These are phyloP conservation scores for Suhomyces tanzawaensis DNA, from an alignment of 805 yeast species.

Conservation along the genomic window DNA sequence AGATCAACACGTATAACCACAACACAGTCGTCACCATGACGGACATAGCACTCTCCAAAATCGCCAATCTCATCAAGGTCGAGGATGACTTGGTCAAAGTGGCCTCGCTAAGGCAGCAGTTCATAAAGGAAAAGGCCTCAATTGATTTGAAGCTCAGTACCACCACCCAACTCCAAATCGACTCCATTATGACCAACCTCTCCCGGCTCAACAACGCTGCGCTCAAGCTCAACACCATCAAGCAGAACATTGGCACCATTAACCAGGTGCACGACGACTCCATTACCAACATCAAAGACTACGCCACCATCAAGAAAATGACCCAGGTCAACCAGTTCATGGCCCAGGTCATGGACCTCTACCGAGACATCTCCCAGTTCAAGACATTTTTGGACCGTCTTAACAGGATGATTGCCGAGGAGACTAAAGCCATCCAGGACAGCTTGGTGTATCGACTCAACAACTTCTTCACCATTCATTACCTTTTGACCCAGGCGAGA, in stretches of 20 bases:
- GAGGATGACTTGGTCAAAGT: conserved; percentile 58
- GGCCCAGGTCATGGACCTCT: conserved; percentile 63
- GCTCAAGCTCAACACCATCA: conserved; percentile 34
- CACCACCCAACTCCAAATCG: conserved; percentile 65
- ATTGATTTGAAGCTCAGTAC: conserved; percentile 72
- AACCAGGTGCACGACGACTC: conserved; percentile 58
- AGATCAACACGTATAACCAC: too few relatives aligned
- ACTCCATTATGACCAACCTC: conserved; percentile 52
- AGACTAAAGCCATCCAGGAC: conserved; percentile 31
- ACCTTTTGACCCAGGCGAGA: conserved; percentile 62
- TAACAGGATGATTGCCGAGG: conserved; percentile 50
- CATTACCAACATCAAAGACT: conserved; percentile 58
- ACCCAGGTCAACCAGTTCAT: conserved; percentile 71
- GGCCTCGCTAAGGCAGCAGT: conserved; percentile 49
- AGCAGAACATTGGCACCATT: conserved; percentile 37
- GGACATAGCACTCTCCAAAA: conserved; percentile 40
- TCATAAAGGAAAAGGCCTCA: conserved; percentile 67
- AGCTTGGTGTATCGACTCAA: conserved; percentile 46
- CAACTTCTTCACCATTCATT: conserved; percentile 66
- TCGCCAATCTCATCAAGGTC: conserved; percentile 37
- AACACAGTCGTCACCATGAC: conserved; percentile 28
- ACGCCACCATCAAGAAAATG: conserved; percentile 65
- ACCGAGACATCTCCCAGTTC: conserved; percentile 59
- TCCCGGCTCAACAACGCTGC: conserved; percentile 47
- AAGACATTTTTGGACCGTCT: conserved; percentile 49